A percentile compares a stretch with the other conserved stretches of the same genome.
phyloP scores from a whole-genome alignment of 2,329 filamentous ascomycete genomes.

The Aspergillus phoenicis region DNA sequence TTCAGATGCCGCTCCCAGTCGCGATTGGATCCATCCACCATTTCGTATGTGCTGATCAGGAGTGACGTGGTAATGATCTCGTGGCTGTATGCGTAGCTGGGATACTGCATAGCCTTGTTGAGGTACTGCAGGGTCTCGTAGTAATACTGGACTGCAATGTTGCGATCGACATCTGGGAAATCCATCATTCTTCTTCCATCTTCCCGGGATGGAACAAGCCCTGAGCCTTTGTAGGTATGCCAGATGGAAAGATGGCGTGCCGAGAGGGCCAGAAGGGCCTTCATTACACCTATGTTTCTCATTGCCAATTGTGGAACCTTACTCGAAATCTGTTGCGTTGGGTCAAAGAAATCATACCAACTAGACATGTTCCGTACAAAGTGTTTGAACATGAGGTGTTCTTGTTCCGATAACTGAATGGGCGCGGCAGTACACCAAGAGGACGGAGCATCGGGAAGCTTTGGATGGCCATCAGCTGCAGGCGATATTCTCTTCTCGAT shows the following conservation, averaged over 20 bases:
- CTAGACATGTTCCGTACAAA: conserved; percentile 28
- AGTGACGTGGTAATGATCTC: conserved; percentile 63
- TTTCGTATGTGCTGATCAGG: conserved; percentile 66
- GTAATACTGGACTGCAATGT: conserved; percentile 57
- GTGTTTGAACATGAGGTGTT: conserved; percentile 18
- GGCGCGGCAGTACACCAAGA: conserved; percentile 18
- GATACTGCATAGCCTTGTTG: conserved; percentile 60
- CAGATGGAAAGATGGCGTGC: conserved; percentile 54
- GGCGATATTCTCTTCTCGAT: conserved; percentile 24
- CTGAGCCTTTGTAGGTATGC: conserved; percentile 11
- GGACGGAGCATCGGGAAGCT: conserved; percentile 16
- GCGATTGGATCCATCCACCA: conserved; percentile 61
- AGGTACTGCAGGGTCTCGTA: conserved; percentile 65
- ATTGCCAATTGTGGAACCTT: conserved; percentile 47
- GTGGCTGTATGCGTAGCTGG: conserved; percentile 59
- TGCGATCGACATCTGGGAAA: conserved; percentile 33
- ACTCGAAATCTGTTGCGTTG: conserved; percentile 42
- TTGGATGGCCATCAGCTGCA: conserved; percentile 21
- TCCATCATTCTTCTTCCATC: background rate
- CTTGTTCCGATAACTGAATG: conserved; percentile 16
- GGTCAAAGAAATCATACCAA: conserved; percentile 51
- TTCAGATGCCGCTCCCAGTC: conserved; percentile 66
- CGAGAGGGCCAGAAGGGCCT: conserved; percentile 59
- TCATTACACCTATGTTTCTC: conserved; percentile 59
- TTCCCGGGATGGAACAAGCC: background rate